These are phyloP conservation scores for Diutina mesorugosa DNA, from an alignment of 1,139 yeast genomes.

Conservation along the genomic window DNA sequence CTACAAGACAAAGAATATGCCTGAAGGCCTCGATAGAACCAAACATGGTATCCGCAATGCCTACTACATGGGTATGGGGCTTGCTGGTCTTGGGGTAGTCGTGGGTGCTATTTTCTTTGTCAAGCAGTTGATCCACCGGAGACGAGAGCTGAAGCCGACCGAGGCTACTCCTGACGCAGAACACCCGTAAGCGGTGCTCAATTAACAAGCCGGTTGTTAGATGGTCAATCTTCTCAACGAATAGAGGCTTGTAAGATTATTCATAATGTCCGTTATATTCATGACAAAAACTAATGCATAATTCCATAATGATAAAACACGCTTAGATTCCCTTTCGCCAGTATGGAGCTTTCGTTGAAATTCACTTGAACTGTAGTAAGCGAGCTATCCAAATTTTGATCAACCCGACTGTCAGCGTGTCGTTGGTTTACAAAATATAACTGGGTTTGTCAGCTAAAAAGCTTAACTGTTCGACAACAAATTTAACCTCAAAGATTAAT, in stretches of 20 bases:
- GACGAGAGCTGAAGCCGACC: not conserved
- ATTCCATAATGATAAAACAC: too few relatives aligned
- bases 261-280: not conserved
- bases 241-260: not conserved
- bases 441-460: too few relatives aligned
- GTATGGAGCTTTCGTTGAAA: too few relatives aligned
- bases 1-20: constrained; percentile 21
- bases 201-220: not conserved
- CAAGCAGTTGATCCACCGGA: not conserved
- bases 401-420: too few relatives aligned
- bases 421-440: too few relatives aligned
- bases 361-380: too few relatives aligned
- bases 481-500: too few relatives aligned
- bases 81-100: constrained; percentile 32
- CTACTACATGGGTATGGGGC: constrained; percentile 37
- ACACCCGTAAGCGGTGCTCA: not conserved
- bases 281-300: not conserved
- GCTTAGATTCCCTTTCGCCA: too few relatives aligned
- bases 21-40: constrained; percentile 11
- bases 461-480: too few relatives aligned
- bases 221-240: not conserved
- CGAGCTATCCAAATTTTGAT: too few relatives aligned
- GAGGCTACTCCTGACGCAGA: not conserved
- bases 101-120: constrained; percentile 10
- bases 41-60: constrained; percentile 31